phyloP scores from a whole-genome alignment of 2,329 filamentous ascomycete genomes.

The Metarhizium album region DNA sequence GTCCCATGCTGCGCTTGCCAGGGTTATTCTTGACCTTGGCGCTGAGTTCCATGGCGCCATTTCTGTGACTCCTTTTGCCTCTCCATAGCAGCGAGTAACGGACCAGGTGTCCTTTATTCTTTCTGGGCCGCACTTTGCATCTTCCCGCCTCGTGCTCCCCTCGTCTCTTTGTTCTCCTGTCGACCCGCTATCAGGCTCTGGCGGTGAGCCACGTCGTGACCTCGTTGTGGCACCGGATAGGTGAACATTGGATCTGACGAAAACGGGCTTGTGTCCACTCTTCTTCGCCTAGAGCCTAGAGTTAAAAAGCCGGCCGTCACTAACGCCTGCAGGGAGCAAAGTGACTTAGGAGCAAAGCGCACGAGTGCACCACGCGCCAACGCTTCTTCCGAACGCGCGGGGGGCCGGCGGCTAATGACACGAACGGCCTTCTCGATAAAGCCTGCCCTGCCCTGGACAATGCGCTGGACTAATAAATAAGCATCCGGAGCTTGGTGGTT shows the following conservation, averaged over 20 bases:
- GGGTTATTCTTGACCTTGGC: background rate
- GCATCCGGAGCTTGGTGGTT: no score
- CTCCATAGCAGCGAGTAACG: background rate
- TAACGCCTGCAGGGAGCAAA: slow-evolving; percentile 3
- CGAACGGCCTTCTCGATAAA: background rate
- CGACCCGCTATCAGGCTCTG: background rate
- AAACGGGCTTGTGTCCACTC: slow-evolving; percentile 2
- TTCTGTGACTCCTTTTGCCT: background rate
- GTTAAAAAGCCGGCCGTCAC: slow-evolving; percentile 2
- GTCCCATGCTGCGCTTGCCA: background rate
- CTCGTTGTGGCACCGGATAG: background rate
- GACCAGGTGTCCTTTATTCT: no score
- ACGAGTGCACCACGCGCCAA: background rate
- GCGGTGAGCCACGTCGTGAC: slow-evolving; percentile 4
- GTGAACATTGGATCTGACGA: background rate
- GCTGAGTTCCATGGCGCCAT: background rate
- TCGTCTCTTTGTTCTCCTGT: background rate
- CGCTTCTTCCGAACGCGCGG: background rate
- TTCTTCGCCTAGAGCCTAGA: no score
- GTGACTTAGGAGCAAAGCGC: background rate
- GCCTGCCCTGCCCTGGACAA: background rate
- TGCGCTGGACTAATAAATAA: no score
- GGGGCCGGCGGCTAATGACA: background rate
- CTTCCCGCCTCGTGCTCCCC: background rate
- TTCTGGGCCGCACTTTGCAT: background rate